A percentile compares a stretch with the other conserved stretches of the same genome.
Evolutionary conservation across 371 early-diverging fungal species (phyloP).

Genomic region (Enterospora canceri): DNA sequence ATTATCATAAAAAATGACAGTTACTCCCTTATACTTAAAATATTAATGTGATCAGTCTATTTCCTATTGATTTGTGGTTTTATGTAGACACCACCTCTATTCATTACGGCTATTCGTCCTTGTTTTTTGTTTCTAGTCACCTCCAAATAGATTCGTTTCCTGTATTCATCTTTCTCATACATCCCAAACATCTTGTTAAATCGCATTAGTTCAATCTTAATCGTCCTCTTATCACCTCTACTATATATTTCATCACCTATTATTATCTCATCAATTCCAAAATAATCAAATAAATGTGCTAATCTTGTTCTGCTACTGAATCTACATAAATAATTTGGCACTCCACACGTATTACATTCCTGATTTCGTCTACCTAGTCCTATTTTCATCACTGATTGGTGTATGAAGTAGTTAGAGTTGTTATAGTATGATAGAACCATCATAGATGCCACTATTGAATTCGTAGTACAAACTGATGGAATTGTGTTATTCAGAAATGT

Average conservation of each 20-base stretch:
- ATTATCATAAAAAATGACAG: too few species aligned
- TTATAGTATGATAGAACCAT: slow-evolving; percentile 59
- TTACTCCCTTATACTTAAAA: too few species aligned
- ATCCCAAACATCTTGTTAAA: slow-evolving; percentile 3
- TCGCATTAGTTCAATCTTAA: background rate
- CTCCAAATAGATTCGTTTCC: slow-evolving; percentile 14
- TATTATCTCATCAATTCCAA: background rate
- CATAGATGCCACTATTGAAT: slow-evolving; percentile 47
- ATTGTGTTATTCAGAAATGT: slow-evolving; percentile 46
- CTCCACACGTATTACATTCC: slow-evolving; percentile 24
- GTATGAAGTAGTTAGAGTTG: slow-evolving; percentile 32
- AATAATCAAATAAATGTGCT: slow-evolving; percentile 12
- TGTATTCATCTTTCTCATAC: background rate
- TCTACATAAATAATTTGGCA: slow-evolving; percentile 9
- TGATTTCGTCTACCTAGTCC: slow-evolving; percentile 14
- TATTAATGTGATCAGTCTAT: too few species aligned
- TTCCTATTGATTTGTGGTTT: too few species aligned
- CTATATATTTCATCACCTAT: background rate
- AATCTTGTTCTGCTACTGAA: background rate
- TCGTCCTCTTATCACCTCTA: background rate
- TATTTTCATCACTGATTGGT: slow-evolving; percentile 2
- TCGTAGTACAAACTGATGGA: slow-evolving; percentile 53
- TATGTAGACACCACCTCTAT: too few species aligned
- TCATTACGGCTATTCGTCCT: too few species aligned
- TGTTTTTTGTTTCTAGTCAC: background rate